These are phyloP conservation scores for Fusarium dimerum DNA, from an alignment of 2,329 filamentous ascomycete genomes.

Conservation along the genomic window DNA sequence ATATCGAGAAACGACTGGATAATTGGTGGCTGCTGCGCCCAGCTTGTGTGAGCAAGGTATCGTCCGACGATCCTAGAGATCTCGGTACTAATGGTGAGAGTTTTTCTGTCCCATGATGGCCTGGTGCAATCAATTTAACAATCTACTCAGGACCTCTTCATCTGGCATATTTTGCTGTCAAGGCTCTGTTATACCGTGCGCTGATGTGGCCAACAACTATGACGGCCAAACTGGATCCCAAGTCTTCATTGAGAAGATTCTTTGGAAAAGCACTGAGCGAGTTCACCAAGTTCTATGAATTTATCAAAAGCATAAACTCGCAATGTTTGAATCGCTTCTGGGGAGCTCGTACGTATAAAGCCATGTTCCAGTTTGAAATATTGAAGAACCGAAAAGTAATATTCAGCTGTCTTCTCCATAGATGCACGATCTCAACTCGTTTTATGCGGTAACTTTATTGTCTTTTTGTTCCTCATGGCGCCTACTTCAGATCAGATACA, in stretches of 20 bases:
- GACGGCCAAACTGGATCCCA: slow-evolving; percentile 28
- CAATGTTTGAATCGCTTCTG: slow-evolving; percentile 8
- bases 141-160: slow-evolving; percentile 22
- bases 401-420: background rate
- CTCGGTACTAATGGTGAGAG: slow-evolving; percentile 3
- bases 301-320: slow-evolving; percentile 21
- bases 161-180: slow-evolving; percentile 35
- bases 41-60: slow-evolving; percentile 2
- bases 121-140: background rate
- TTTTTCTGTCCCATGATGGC: background rate
- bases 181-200: slow-evolving; percentile 36
- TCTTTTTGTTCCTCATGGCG: slow-evolving; percentile 40
- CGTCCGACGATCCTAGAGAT: slow-evolving; percentile 2
- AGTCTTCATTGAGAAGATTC: slow-evolving; percentile 22
- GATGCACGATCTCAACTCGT: slow-evolving; percentile 36
- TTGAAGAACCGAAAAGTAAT: background rate
- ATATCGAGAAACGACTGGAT: slow-evolving; percentile 7
- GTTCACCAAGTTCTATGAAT: slow-evolving; percentile 30
- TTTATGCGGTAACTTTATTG: slow-evolving; percentile 39
- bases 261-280: slow-evolving; percentile 23
- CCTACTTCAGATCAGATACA: slow-evolving; percentile 21
- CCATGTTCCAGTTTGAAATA: background rate
- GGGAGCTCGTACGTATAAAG: slow-evolving; percentile 6
- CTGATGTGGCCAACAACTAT: slow-evolving; percentile 40
- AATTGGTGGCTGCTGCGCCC: slow-evolving; percentile 8